These are phyloP conservation scores for Clarkia xantiana DNA, from an alignment of 345 rosid species.

Conservation along the genomic window DNA sequence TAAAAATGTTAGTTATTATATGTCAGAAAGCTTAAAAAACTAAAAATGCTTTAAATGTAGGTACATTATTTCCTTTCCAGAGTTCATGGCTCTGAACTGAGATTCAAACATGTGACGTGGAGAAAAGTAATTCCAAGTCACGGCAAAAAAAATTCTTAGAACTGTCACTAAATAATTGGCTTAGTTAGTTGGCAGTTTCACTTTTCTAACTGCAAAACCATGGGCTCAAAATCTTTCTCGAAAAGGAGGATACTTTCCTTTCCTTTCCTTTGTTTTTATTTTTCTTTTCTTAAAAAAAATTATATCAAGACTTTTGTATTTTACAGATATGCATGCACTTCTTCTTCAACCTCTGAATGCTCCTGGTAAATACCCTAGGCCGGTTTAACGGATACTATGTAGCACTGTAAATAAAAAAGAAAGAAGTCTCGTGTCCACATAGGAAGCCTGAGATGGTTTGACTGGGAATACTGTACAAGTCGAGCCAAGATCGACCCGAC, in stretches of 20 bases:
- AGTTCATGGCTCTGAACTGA: slow-evolving; percentile 6
- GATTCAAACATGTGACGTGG: slow-evolving; percentile 18
- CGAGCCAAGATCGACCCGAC: too few relatives aligned
- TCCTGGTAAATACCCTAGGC: too few relatives aligned
- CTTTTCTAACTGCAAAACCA: slow-evolving; percentile 12
- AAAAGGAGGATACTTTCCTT: neutral
- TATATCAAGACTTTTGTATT: too few relatives aligned
- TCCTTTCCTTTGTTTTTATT: neutral
- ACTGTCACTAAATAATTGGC: neutral
- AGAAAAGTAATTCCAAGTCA: slow-evolving; percentile 1
- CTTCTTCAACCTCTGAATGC: too few relatives aligned
- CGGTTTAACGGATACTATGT: too few relatives aligned
- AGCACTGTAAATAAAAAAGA: too few relatives aligned
- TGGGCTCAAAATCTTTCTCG: slow-evolving; percentile 13
- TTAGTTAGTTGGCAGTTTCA: slow-evolving; percentile 7
- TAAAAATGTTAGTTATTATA: neutral
- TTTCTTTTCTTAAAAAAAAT: neutral
- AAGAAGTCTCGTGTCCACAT: too few relatives aligned
- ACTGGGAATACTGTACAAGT: too few relatives aligned
- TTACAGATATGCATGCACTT: too few relatives aligned
- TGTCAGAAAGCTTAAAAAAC: neutral
- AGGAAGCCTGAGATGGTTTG: too few relatives aligned
- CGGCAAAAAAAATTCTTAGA: neutral
- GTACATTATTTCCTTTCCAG: neutral
- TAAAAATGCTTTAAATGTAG: neutral